Evolutionary conservation across 768 basidiomycete species (phyloP), one percentile per base, ranked within the genome.

Genomic region (Boletus vinaceobasis): DNA sequence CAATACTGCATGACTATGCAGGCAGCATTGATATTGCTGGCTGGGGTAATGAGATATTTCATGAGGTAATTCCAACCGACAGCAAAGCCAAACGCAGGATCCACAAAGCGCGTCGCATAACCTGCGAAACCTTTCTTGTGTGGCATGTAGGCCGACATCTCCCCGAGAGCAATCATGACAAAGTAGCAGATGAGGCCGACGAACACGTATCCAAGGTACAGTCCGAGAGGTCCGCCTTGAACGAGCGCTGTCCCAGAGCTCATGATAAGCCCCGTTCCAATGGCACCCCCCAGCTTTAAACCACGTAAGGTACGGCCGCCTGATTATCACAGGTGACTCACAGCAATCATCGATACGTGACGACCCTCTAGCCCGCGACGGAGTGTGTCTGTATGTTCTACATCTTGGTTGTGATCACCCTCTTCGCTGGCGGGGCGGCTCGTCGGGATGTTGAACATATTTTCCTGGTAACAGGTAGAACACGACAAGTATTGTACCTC

Each of bases 51-150:
- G n/a, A 83, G 69, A 75, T 85, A 77, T 77, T 84, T 84, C 54
- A 81, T 64, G 35, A 86, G 70, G 62, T 86, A 84, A 65, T 84
- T 87, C 59, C 46, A 57, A 11, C 52, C 56, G 43, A 66, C 59
- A 15, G 81, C 85, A 66, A 87, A 87, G 19, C 85, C 86, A 40
- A 87, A 75, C 27, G 84, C 84, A 43, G 85, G 84, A 65, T 86
- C 85, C 29, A 83, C 82, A 59, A 86, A 89, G 50, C 86, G 81
- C 1, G 84, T 81, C 0, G 84, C 84, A 60, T 85, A 86, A 5
- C 85, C 85, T 39, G 74, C 64, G 57, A 77, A 79, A 3, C 82
- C 84, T 58, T 82, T 83, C 65, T 85, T 85, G 69, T 84, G 83
- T 5, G 82, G 82, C 36, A 82, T 62, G 60, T 75, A 73, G 40